phyloP scores from a whole-genome alignment of 1,284 basidiomycete species.

The Tylopilus sp. region DNA sequence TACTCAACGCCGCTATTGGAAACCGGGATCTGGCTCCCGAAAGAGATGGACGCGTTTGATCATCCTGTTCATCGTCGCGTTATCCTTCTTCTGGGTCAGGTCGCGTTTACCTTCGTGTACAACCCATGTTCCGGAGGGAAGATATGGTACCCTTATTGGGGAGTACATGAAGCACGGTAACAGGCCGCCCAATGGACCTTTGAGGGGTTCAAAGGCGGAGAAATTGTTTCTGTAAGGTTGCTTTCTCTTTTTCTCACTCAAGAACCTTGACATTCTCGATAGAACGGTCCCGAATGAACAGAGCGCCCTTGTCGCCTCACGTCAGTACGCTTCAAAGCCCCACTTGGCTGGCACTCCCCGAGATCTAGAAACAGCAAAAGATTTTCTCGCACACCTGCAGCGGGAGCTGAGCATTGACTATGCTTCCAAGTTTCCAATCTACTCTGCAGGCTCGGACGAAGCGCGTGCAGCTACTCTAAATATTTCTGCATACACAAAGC shows the following conservation, averaged over 20 bases:
- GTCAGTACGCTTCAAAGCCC: conserved; percentile 45
- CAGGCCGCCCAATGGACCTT: conserved; percentile 12
- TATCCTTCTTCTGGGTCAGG: conserved; percentile 16
- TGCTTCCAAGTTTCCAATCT: conserved; percentile 41
- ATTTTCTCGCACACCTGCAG: conserved; percentile 48
- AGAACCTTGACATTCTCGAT: not conserved
- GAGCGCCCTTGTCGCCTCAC: conserved; percentile 45
- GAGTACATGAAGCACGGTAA: conserved; percentile 22
- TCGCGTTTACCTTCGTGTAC: not conserved
- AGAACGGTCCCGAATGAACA: conserved; percentile 48
- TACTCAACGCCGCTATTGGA: conserved; percentile 7
- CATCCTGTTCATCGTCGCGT: conserved; percentile 13
- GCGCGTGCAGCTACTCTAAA: conserved; percentile 47
- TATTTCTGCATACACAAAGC: conserved; percentile 38
- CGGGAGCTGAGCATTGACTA: conserved; percentile 41
- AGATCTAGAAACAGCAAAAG: conserved; percentile 50
- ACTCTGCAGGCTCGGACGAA: conserved; percentile 46
- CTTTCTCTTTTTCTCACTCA: not conserved
- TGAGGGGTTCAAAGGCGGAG: conserved; percentile 26
- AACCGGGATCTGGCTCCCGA: not conserved
- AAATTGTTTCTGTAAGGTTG: conserved; percentile 30
- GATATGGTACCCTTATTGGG: conserved; percentile 15
- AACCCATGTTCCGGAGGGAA: conserved; percentile 7
- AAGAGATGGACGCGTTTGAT: conserved; percentile 15
- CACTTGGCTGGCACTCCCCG: conserved; percentile 50